Percentiles rank a stretch among this genome's conserved stretches.
Evolutionary conservation across 176 grass and related monocot species (phyloP).

Genomic region (Dendrocalamus sinicus): DNA sequence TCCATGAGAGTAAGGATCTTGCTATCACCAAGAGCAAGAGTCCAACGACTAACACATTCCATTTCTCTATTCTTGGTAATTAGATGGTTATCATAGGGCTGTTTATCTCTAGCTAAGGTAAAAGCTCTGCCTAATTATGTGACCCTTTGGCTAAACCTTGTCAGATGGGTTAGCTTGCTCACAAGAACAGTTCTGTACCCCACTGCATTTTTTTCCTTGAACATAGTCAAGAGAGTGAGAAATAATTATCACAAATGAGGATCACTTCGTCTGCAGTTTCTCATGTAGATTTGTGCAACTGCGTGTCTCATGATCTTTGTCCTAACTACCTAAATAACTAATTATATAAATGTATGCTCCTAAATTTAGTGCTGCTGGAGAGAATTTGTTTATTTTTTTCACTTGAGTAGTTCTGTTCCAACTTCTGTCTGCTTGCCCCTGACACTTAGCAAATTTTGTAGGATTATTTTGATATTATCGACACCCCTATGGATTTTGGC

Average conservation of each 20-base stretch:
- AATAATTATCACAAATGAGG: slow-evolving; percentile 17
- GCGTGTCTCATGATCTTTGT: neutral
- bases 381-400: neutral
- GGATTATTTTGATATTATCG: slow-evolving; percentile 98
- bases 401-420: neutral
- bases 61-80: slow-evolving; percentile 6
- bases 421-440: neutral
- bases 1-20: too few relatives aligned
- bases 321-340: slow-evolving; percentile 7
- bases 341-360: neutral
- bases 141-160: neutral
- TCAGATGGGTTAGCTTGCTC: slow-evolving; percentile 3
- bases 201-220: slow-evolving; percentile 15
- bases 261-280: slow-evolving; percentile 2
- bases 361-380: slow-evolving; percentile 32
- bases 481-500: slow-evolving; percentile 99
- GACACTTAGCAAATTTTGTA: slow-evolving; percentile 37
- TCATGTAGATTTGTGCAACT: neutral
- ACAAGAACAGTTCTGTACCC: slow-evolving; percentile 6
- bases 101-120: slow-evolving; percentile 4
- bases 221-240: slow-evolving; percentile 17
- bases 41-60: too few relatives aligned
- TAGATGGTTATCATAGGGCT: neutral
- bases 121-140: slow-evolving; percentile 6
- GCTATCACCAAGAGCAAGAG: too few relatives aligned